phyloP scores from a whole-genome alignment of 495 filamentous ascomycete species.

The Neurospora sp. region DNA sequence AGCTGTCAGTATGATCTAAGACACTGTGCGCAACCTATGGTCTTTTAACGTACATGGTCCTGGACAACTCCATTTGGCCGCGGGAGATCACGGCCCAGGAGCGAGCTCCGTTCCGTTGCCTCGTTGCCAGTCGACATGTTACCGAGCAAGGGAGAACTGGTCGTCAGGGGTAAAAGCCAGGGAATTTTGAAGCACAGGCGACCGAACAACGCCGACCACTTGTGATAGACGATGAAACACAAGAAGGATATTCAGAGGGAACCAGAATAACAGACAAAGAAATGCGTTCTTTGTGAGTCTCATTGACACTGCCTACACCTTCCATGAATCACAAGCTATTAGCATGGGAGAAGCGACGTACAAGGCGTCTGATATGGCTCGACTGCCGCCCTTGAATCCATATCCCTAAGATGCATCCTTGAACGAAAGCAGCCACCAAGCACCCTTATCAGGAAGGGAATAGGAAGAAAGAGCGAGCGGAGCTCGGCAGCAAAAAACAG shows the following conservation, averaged over 20 bases:
- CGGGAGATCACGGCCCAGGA: neutral
- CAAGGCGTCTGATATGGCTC: neutral
- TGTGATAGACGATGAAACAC: neutral
- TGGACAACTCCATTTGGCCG: slow-evolving; percentile 6
- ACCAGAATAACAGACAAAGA: neutral
- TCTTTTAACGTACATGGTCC: slow-evolving; percentile 22
- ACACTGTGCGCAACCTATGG: neutral
- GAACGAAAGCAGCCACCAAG: neutral
- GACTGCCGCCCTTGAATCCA: neutral
- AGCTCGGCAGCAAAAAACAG: too few species aligned
- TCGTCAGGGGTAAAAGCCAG: neutral
- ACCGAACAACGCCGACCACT: neutral
- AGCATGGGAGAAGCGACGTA: neutral
- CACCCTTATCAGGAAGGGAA: neutral
- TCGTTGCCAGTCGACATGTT: neutral
- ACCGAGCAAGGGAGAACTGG: neutral
- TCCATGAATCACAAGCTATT: neutral
- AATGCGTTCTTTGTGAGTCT: neutral
- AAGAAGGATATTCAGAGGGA: neutral
- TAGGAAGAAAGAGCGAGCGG: neutral
- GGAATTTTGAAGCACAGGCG: neutral
- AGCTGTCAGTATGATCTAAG: slow-evolving; percentile 6
- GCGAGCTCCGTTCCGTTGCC: neutral
- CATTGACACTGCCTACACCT: neutral
- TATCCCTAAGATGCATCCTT: neutral